Evolutionary conservation across 768 basidiomycete species (phyloP).

Genomic region (Tulasnella sp.): DNA sequence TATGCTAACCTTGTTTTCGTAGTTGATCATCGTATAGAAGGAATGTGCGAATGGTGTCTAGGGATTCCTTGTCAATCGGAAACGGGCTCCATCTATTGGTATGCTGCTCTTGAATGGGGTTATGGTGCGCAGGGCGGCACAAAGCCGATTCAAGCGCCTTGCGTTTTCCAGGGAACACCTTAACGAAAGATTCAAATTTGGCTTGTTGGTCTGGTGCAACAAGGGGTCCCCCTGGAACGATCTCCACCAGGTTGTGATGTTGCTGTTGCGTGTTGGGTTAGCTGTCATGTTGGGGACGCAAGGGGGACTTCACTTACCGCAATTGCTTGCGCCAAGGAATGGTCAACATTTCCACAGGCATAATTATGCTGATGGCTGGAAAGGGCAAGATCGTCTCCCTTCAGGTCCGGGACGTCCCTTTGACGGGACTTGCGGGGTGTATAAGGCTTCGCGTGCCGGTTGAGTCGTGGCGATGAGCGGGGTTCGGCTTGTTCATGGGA

Average conservation of each 20-base stretch:
- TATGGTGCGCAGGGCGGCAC: not conserved
- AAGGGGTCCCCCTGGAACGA: not conserved
- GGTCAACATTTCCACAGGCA: not conserved
- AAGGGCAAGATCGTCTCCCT: too few relatives aligned
- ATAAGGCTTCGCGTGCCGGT: not conserved
- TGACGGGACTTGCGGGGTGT: not conserved
- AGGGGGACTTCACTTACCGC: not conserved
- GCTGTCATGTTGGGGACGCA: not conserved
- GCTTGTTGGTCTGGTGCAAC: not conserved
- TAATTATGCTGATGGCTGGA: not conserved
- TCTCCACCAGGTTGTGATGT: not conserved
- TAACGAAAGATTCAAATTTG: not conserved
- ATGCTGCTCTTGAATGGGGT: not conserved
- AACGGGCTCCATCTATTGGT: not conserved
- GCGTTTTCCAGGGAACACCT: not conserved
- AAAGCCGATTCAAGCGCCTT: not conserved
- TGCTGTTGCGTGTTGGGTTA: not conserved
- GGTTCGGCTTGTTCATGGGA: not conserved
- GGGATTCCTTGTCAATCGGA: not conserved
- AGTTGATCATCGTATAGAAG: not conserved
- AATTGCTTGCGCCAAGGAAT: not conserved
- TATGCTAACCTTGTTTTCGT: not conserved
- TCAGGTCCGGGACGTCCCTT: not conserved
- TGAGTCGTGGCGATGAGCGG: not conserved
- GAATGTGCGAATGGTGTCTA: not conserved